Evolutionary conservation across 495 filamentous ascomycete species (phyloP).

Genomic region (Mytilinidion resinicola): DNA sequence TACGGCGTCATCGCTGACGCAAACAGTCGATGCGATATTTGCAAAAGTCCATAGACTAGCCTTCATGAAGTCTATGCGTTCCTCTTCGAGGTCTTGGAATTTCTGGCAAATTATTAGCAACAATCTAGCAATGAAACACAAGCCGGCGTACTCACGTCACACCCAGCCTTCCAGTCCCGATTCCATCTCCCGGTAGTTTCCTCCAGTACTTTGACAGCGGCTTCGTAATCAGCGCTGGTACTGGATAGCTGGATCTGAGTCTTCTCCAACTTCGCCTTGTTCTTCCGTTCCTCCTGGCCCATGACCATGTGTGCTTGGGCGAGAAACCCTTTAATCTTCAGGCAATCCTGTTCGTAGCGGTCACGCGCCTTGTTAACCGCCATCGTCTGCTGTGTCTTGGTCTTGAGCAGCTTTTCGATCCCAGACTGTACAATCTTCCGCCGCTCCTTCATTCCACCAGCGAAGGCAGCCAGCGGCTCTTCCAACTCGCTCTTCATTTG

Average conservation of each 20-base stretch:
- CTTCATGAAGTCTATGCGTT: slow-evolving; percentile 93
- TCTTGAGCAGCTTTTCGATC: slow-evolving; percentile 88
- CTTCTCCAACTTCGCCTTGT: slow-evolving; percentile 98
- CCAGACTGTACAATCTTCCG: slow-evolving; percentile 91
- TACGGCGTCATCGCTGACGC: slow-evolving; percentile 91
- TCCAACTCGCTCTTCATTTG: slow-evolving; percentile 99
- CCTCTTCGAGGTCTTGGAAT: slow-evolving; percentile 99
- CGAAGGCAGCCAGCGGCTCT: slow-evolving; percentile 85
- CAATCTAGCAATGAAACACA: background rate
- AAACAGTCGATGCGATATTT: slow-evolving; percentile 96
- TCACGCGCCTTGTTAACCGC: slow-evolving; percentile 90
- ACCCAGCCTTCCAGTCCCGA: slow-evolving; percentile 92
- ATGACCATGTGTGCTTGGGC: slow-evolving; percentile 99
- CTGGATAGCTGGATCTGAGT: slow-evolving; percentile 89
- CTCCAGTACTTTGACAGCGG: slow-evolving; percentile 84
- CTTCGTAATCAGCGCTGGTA: slow-evolving; percentile 89
- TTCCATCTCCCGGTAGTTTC: slow-evolving; percentile 97
- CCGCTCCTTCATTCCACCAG: slow-evolving; percentile 88
- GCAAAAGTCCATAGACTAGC: slow-evolving; percentile 96
- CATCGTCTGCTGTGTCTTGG: slow-evolving; percentile 85
- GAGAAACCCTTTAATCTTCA: slow-evolving; percentile 97
- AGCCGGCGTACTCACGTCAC: slow-evolving; percentile 54
- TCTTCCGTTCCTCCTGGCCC: slow-evolving; percentile 98
- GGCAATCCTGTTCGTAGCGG: slow-evolving; percentile 90
- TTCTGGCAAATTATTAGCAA: slow-evolving; percentile 47